Evolutionary conservation across 1,139 yeast genomes (phyloP).

Genomic region (Hyphopichia wangnamkhiaoensis): DNA sequence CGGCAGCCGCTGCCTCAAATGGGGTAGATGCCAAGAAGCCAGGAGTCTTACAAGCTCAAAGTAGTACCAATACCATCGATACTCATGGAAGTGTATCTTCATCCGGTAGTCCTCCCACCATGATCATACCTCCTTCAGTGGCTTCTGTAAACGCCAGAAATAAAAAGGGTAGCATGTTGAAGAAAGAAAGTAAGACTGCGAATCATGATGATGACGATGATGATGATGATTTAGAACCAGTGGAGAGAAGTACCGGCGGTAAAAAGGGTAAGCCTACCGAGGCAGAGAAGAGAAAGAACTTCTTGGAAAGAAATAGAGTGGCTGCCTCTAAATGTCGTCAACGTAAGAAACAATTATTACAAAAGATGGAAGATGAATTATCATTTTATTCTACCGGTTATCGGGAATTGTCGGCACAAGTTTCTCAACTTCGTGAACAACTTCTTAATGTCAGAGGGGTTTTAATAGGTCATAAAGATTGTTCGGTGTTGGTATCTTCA

Average conservation of each 20-base stretch:
- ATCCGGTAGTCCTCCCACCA: not conserved
- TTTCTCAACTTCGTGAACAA: conserved; percentile 59
- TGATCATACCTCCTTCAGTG: not conserved
- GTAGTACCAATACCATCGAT: conserved; percentile 1
- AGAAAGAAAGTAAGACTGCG: no score
- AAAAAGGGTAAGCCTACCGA: conserved; percentile 11
- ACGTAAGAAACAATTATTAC: conserved; percentile 86
- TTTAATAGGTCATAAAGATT: conserved; percentile 39
- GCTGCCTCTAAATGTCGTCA: conserved; percentile 97
- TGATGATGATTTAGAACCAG: conserved; percentile 8
- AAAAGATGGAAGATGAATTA: conserved; percentile 78
- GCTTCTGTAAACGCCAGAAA: not conserved
- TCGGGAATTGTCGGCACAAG: conserved; percentile 62
- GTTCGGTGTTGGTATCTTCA: conserved; percentile 33
- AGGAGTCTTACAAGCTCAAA: conserved; percentile 1
- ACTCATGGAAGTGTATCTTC: not conserved
- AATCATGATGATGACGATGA: not conserved
- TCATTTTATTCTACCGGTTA: conserved; percentile 71
- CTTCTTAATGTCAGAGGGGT: conserved; percentile 51
- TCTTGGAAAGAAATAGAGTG: conserved; percentile 85
- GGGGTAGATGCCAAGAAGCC: conserved; percentile 8
- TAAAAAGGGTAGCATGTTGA: no score
- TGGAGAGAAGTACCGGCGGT: not conserved
- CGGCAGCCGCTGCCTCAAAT: not conserved
- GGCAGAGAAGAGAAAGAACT: conserved; percentile 71